These are phyloP conservation scores for Stephania yunnanensis DNA, from an alignment of 164 flowering plant genomes.

Conservation along the genomic window DNA sequence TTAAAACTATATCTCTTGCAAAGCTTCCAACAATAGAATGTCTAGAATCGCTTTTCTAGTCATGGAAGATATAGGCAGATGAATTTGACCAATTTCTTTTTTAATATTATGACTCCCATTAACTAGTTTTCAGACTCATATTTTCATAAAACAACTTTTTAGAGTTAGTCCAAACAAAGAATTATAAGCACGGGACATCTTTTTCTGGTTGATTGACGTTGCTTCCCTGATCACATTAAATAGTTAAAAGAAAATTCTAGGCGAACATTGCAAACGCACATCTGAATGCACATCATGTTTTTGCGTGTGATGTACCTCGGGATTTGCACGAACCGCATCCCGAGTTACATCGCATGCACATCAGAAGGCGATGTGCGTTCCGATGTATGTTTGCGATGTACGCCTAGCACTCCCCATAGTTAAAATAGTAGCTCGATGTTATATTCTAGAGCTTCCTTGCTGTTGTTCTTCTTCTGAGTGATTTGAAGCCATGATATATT, in stretches of 20 bases:
- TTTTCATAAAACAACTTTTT: not conserved
- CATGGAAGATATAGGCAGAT: too few relatives aligned
- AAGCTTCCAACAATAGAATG: not conserved
- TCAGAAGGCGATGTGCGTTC: too few relatives aligned
- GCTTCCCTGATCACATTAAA: not conserved
- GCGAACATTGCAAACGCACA: too few relatives aligned
- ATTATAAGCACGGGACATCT: too few relatives aligned
- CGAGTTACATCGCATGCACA: too few relatives aligned
- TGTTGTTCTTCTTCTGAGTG: not conserved
- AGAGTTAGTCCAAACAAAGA: not conserved
- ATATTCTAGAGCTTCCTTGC: not conserved
- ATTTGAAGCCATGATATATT: not conserved
- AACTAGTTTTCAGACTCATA: not conserved
- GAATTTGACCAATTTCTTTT: not conserved
- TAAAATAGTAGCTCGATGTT: not conserved
- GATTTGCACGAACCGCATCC: too few relatives aligned
- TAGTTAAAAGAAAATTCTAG: not conserved
- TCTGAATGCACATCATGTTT: too few relatives aligned
- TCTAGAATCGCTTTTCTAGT: too few relatives aligned
- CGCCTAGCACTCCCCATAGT: not conserved
- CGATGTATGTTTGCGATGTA: too few relatives aligned
- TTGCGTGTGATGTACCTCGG: too few relatives aligned
- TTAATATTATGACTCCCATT: not conserved
- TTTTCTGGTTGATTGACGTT: not conserved
- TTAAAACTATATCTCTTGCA: not conserved